Base-by-base conservation (phyloP, 1,284 basidiomycete species). In the Sporisorium iseilematis-ciliati region DNA sequence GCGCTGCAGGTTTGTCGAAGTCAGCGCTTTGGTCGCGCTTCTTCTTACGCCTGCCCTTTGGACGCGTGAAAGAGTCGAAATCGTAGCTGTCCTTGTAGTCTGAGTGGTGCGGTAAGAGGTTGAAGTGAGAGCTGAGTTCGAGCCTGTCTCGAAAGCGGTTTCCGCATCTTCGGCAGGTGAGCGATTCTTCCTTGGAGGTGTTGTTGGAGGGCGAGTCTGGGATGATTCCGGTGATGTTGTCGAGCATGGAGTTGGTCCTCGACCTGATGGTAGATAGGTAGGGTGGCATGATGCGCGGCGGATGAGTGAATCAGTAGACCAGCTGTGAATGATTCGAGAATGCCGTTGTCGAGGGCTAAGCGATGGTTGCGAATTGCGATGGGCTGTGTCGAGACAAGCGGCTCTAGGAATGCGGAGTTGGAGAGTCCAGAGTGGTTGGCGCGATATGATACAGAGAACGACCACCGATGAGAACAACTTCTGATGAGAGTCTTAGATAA, bases 211-310 rank as follows among this genome's bases (percentile, higher is more conserved):
- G 65, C 18, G 65, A 40, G 16, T 64, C 65, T 6, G 70, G 70
- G 18, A 73, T 67, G 53, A 58, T 40, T 31, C 70, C 70, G 20
- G 70, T 73, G 49, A 73, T 73, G 45, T 42, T 67, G 57, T 73
- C 70, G n/a, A 73, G 70, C 43, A 73, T 4, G 18, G 60, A 68
- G n/a, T 67, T 73, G 65, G 70, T 73, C 20, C 70, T 58, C 21
- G 69, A 72, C 26, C 53, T 43, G 57, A 72, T 46, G 20, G 20
- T 57, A 23, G 64, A 54, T 6, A 72, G 51, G 16, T 61, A 58
- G 4, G 63, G 62, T 4, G 68, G 68, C 68, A 71, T 71, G 57
- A 4, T 43, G 60, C 16, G 5, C 4, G n/a, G 25, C 12, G 20
- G 18, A 31, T 48, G 21, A 23, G 2, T 11, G 7, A 23, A n/a